phyloP scores from a whole-genome alignment of 331 rosid genomes.

The Rosa hybrid region DNA sequence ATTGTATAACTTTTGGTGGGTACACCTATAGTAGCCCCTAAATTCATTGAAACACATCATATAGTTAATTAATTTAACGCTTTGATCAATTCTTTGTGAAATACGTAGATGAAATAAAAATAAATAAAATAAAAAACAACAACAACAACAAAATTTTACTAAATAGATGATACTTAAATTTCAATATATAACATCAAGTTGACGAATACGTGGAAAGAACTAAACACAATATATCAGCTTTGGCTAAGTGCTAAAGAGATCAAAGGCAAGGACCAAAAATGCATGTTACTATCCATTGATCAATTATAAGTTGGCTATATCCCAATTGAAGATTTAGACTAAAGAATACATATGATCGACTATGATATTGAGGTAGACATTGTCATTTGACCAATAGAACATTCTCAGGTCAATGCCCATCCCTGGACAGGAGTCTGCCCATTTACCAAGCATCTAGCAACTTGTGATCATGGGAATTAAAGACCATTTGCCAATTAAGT shows the following conservation, averaged over 20 bases:
- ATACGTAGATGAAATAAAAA: neutral
- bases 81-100: neutral
- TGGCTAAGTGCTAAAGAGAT: neutral
- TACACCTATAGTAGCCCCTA: constrained; percentile 84
- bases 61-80: neutral
- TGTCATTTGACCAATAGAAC: constrained; percentile 5
- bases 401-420: neutral
- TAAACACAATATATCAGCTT: neutral
- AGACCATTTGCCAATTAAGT: neutral
- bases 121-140: too few species aligned
- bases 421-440: neutral
- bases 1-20: constrained; percentile 67
- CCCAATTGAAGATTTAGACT: neutral
- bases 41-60: neutral
- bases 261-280: neutral
- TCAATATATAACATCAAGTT: too few species aligned
- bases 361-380: neutral
- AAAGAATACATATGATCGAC: neutral
- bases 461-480: neutral
- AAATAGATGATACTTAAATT: too few species aligned
- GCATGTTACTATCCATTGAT: neutral
- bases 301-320: neutral
- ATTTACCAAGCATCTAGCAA: constrained; percentile 6
- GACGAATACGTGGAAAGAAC: too few species aligned
- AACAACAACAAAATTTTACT: too few species aligned